Conservation (phyloP, 768 basidiomycete genomes). For the Rhizopogon vesiculosus region DNA sequence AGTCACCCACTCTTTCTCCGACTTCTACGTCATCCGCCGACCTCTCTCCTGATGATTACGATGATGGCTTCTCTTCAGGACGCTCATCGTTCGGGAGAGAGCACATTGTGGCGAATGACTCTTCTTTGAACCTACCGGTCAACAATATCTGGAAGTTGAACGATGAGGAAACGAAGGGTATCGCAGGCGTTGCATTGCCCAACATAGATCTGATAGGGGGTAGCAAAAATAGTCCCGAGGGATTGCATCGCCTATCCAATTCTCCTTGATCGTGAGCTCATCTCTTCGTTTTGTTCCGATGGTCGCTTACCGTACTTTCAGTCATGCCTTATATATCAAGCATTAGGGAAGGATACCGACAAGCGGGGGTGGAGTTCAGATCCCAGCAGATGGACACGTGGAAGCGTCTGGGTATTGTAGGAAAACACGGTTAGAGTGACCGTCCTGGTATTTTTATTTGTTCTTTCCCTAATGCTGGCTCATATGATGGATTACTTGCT, state of each 20-base stretch:
- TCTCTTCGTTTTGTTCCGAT: not conserved
- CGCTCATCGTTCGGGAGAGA: conserved; percentile 22
- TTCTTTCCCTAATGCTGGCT: conserved; percentile 14
- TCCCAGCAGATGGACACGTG: not conserved
- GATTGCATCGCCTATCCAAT: conserved; percentile 17
- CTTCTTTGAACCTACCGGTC: conserved; percentile 27
- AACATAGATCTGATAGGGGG: conserved; percentile 34
- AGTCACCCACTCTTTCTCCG: conserved; percentile 61
- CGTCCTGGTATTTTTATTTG: conserved; percentile 24
- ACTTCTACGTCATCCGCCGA: conserved; percentile 64
- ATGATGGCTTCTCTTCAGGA: conserved; percentile 30
- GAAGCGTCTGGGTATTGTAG: conserved; percentile 9
- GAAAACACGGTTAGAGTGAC: conserved; percentile 20
- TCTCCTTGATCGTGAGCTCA: conserved; percentile 16
- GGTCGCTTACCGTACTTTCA: not conserved
- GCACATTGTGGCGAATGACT: conserved; percentile 21
- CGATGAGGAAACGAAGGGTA: conserved; percentile 60
- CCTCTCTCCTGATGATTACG: conserved; percentile 54
- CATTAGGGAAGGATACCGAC: conserved; percentile 1
- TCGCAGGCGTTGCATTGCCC: conserved; percentile 46
- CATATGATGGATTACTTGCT: conserved; percentile 23
- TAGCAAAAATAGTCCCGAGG: conserved; percentile 37
- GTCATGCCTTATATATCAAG: not conserved
- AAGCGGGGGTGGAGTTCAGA: not conserved
- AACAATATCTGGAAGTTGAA: conserved; percentile 70